Conservation (phyloP, 352 stramenopile genomes). For the Halophytophthora batemanensis region DNA sequence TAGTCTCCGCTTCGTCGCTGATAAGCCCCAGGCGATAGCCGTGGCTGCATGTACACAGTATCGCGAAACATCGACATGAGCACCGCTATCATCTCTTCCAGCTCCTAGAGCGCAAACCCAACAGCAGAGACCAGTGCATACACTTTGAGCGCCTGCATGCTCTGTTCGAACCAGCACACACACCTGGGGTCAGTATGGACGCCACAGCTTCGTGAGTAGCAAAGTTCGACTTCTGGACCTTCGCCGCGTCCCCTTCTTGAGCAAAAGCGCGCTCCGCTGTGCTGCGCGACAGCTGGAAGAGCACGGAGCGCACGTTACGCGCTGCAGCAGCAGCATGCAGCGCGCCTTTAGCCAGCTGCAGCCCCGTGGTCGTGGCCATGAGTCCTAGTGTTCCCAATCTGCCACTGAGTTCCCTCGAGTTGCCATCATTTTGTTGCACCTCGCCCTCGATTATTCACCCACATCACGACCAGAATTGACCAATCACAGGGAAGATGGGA, state of each 20-base stretch:
- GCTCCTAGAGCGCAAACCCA: background rate
- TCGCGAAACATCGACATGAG: background rate
- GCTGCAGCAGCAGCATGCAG: slow-evolving; percentile 23
- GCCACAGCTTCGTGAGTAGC: background rate
- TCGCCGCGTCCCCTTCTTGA: slow-evolving; percentile 9
- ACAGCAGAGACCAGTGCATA: background rate
- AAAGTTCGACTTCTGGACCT: slow-evolving; percentile 13
- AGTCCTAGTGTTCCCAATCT: too few relatives aligned
- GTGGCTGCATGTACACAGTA: slow-evolving; percentile 16
- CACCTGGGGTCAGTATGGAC: slow-evolving; percentile 4
- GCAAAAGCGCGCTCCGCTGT: slow-evolving; percentile 10
- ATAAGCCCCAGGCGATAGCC: slow-evolving; percentile 35
- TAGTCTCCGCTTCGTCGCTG: slow-evolving; percentile 11
- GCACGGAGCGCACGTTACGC: slow-evolving; percentile 49
- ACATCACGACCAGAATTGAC: too few relatives aligned
- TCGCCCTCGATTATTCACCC: too few relatives aligned
- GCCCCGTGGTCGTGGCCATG: background rate
- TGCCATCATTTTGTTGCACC: too few relatives aligned
- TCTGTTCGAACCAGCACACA: slow-evolving; percentile 7
- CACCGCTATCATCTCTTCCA: background rate
- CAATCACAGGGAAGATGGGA: too few relatives aligned
- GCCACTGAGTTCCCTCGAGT: too few relatives aligned
- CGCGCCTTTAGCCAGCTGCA: slow-evolving; percentile 14
- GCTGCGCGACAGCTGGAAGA: slow-evolving; percentile 33
- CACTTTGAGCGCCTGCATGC: slow-evolving; percentile 25